These are phyloP conservation scores for Fusarium denticulatum DNA, from an alignment of 2,329 filamentous ascomycete genomes.

Conservation along the genomic window DNA sequence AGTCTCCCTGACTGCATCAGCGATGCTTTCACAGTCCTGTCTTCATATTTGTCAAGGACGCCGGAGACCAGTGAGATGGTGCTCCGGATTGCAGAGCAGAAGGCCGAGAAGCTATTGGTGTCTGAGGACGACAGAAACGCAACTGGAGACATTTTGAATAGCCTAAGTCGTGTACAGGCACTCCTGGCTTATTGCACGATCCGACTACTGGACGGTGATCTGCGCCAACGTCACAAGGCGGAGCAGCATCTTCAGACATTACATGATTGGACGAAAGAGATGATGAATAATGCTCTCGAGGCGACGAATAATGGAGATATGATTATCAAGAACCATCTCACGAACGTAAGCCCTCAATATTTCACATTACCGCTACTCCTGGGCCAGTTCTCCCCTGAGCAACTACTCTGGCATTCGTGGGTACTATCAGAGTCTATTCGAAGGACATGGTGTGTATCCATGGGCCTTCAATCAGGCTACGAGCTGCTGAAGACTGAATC, in stretches of 20 bases:
- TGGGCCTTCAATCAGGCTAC: constrained; percentile 33
- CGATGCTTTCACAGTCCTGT: constrained; percentile 22
- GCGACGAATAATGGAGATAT: constrained; percentile 8
- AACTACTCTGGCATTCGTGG: constrained; percentile 45
- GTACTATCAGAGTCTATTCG: constrained; percentile 46
- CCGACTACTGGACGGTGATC: constrained; percentile 38
- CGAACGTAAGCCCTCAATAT: not conserved
- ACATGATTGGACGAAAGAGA: constrained; percentile 24
- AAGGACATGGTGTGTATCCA: constrained; percentile 42
- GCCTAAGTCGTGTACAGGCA: constrained; percentile 36
- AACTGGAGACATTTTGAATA: not conserved
- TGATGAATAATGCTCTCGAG: not conserved
- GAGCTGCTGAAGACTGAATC: constrained; percentile 17
- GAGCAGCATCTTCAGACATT: constrained; percentile 32
- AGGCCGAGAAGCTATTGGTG: not conserved
- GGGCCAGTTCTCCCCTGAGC: constrained; percentile 6
- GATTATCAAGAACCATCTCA: constrained; percentile 14
- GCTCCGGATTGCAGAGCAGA: constrained; percentile 13
- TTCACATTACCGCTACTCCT: not conserved
- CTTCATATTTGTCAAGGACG: constrained; percentile 24
- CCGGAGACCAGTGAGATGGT: constrained; percentile 22
- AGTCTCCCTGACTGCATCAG: constrained; percentile 5
- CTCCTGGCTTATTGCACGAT: constrained; percentile 38
- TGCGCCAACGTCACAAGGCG: constrained; percentile 35
- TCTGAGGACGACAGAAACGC: not conserved